These are phyloP conservation scores for Setaria italica DNA, from an alignment of 202 grass and related monocot species.

Conservation along the genomic window DNA sequence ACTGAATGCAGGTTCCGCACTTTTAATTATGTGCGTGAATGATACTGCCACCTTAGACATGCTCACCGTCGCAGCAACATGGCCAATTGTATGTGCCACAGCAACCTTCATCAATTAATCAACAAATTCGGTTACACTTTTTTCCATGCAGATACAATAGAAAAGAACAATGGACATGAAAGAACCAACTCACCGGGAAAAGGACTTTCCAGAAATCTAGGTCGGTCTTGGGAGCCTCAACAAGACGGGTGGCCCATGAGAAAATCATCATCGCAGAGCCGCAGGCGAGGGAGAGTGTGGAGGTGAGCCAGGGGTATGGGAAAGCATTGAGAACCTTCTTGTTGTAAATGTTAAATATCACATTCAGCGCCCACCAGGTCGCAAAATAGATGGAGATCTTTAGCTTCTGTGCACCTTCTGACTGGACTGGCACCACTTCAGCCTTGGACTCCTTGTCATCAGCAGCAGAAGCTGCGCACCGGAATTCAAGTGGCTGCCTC, in stretches of 20 bases:
- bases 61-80: constrained; percentile 90
- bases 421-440: constrained; percentile 46
- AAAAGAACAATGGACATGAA: neutral
- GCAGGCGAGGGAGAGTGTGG: constrained; percentile 74
- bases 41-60: constrained; percentile 97
- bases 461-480: constrained; percentile 59
- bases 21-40: constrained; percentile 97
- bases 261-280: constrained; percentile 88
- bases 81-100: constrained; percentile 86
- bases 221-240: constrained; percentile 82
- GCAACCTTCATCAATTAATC: constrained; percentile 66
- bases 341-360: constrained; percentile 96
- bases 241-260: constrained; percentile 79
- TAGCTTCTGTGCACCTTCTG: constrained; percentile 56
- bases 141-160: constrained; percentile 22
- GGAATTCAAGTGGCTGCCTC: constrained; percentile 53
- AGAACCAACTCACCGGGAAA: constrained; percentile 65
- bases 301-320: constrained; percentile 90
- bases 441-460: constrained; percentile 63
- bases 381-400: constrained; percentile 91
- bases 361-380: constrained; percentile 93
- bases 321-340: constrained; percentile 97
- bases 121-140: constrained; percentile 35
- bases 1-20: constrained; percentile 90
- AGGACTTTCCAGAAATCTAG: constrained; percentile 90